Base-by-base conservation (phyloP, 148 eudicot species). In the Oxyria digyna region DNA sequence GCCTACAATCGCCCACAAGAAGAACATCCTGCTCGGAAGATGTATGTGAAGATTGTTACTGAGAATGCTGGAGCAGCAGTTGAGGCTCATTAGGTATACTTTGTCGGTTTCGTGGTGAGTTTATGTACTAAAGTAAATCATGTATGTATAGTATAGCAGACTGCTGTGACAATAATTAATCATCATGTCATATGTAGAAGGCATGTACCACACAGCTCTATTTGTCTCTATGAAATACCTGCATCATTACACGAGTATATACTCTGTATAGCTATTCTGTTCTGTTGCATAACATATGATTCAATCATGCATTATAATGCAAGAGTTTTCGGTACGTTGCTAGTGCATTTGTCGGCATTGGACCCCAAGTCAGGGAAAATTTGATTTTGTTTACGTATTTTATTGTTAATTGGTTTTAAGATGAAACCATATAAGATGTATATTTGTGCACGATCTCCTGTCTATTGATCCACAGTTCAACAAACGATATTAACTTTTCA, bases 1-100 rank as follows among this genome's bases (percentile, higher is more conserved):
- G 69, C 89, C 1, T 84, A 68, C 72, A 90, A 90, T 71, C 79
- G 97, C 37, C 97, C 94, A 54, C 97, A 87, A 62, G 97, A 90
- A 67, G 82, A 87, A 67, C 93, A 90, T 72, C 97, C 91, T 14
- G 87, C 87, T 21, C 83, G 97, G 71, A 82, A 78, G 80, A 84
- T 76, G 67, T 90, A 90, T 77, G 73, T 81, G n/a, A 79, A 84
- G 73, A 74, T 20, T 35, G 65, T 87, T 33, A 50, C 67, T 15
- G 76, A 81, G 57, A 78, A 74, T 59, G 79, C 75, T 21, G 81
- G 88, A 31, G 48, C 74, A 67, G 77, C 88, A 4, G 78, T 89
- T 41, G 69, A 75, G 72, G 88, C 96, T 69, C 85, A 84, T 69
- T 89, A 75, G 23, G n/a, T 43, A 43, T 43, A 12, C 17, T 43